Conservation (phyloP, 345 rosid species). For the Dipteronia dyeriana region DNA sequence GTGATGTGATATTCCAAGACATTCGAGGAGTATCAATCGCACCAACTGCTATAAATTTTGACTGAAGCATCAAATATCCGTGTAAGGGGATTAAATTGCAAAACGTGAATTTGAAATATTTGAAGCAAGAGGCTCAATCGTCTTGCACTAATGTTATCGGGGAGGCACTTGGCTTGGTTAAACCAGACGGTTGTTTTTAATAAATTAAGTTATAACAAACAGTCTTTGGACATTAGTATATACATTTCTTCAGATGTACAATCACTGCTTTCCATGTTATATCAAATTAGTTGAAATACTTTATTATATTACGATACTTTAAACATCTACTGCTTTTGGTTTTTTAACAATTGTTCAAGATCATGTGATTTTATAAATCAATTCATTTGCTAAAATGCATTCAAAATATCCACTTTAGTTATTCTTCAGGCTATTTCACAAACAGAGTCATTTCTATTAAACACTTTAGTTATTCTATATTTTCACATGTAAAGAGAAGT, state of each 20-base stretch:
- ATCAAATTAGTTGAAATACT: background rate
- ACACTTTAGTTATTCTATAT: too few relatives aligned
- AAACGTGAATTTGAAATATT: conserved; percentile 31
- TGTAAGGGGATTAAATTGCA: conserved; percentile 33
- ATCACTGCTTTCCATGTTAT: background rate
- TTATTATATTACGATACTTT: background rate
- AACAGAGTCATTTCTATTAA: too few relatives aligned
- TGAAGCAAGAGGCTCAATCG: conserved; percentile 32
- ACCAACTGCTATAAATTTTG: conserved; percentile 36
- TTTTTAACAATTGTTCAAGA: background rate
- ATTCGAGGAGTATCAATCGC: conserved; percentile 46
- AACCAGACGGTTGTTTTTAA: conserved; percentile 36
- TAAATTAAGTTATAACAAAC: background rate
- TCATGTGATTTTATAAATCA: background rate
- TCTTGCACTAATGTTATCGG: conserved; percentile 39
- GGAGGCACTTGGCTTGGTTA: conserved; percentile 25
- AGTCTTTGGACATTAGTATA: too few relatives aligned
- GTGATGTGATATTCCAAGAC: conserved; percentile 30
- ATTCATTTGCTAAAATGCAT: background rate
- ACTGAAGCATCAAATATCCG: conserved; percentile 40
- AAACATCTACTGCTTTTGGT: background rate
- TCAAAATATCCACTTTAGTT: background rate
- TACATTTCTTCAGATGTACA: background rate
- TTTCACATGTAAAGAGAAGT: too few relatives aligned
- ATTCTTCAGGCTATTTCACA: too few relatives aligned